A percentile compares a stretch with the other conserved stretches of the same genome.
Evolutionary conservation across 208 protist genomes (phyloP).

Genomic region (Trichomonas vaginalis): DNA sequence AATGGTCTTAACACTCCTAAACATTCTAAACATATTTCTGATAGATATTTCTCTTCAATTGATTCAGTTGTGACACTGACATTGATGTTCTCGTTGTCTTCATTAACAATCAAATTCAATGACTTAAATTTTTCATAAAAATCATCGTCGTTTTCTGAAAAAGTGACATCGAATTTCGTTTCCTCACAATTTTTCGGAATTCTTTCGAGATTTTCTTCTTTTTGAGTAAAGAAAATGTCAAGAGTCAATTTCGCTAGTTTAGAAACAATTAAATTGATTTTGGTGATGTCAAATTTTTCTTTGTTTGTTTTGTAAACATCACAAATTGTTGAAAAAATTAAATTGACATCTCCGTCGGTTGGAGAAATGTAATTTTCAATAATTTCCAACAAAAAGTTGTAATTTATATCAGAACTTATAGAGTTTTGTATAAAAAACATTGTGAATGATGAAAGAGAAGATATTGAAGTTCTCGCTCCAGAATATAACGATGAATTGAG

Average conservation of each 20-base stretch:
- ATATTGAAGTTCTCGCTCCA: not conserved
- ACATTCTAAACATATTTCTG: not conserved
- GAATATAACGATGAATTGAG: not conserved
- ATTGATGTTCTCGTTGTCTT: not conserved
- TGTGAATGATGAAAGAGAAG: not conserved
- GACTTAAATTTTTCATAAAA: not conserved
- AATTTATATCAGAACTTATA: not conserved
- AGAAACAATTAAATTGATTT: not conserved
- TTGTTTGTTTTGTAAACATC: not conserved
- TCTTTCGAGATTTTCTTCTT: not conserved
- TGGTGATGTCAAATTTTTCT: not conserved
- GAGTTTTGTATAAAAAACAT: not conserved
- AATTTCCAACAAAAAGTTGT: not conserved
- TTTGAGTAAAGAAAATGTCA: not conserved
- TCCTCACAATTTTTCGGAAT: not conserved
- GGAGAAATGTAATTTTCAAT: not conserved
- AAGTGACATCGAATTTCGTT: too few species aligned
- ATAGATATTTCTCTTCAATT: not conserved
- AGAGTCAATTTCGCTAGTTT: not conserved
- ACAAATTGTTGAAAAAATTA: not conserved
- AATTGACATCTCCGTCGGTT: not conserved
- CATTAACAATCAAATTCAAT: not conserved
- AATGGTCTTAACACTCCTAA: not conserved
- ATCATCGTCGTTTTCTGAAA: too few species aligned
- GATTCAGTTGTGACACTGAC: not conserved